Conservation (phyloP, 441 rosid genomes). For the Gossypium davidsonii region DNA sequence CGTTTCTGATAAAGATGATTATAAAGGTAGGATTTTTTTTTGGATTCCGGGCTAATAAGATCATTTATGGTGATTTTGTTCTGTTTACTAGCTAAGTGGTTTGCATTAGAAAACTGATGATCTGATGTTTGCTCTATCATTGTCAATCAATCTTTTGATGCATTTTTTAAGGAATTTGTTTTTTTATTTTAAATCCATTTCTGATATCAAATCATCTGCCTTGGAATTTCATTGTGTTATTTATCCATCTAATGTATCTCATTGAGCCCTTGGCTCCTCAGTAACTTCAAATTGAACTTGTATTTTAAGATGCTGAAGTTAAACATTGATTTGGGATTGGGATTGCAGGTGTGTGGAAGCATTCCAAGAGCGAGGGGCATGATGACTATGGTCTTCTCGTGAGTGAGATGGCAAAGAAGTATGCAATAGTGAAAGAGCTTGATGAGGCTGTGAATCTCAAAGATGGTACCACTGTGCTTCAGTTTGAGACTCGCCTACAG, state of each 20-base stretch:
- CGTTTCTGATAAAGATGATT: conserved; percentile 65
- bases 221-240: not conserved
- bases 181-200: not conserved
- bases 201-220: not conserved
- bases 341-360: conserved; percentile 84
- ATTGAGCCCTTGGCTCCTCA: not conserved
- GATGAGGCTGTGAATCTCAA: conserved; percentile 55
- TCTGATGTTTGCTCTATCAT: not conserved
- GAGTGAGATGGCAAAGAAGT: conserved; percentile 75
- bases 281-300: not conserved
- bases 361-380: conserved; percentile 84
- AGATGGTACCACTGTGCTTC: conserved; percentile 74
- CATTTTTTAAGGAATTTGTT: not conserved
- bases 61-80: not conserved
- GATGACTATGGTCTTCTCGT: conserved; percentile 96
- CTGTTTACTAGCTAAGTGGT: not conserved
- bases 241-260: not conserved
- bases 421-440: conserved; percentile 79
- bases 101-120: not conserved
- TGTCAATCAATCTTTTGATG: not conserved
- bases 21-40: conserved; percentile 38
- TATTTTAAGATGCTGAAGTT: not conserved
- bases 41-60: not conserved
- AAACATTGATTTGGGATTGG: conserved; percentile 6
- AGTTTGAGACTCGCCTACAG: conserved; percentile 83